Percentiles rank a stretch among this genome's conserved stretches.
These are phyloP conservation scores for Talaromyces sp. DNA, from an alignment of 2,329 filamentous ascomycete species.

Conservation along the genomic window DNA sequence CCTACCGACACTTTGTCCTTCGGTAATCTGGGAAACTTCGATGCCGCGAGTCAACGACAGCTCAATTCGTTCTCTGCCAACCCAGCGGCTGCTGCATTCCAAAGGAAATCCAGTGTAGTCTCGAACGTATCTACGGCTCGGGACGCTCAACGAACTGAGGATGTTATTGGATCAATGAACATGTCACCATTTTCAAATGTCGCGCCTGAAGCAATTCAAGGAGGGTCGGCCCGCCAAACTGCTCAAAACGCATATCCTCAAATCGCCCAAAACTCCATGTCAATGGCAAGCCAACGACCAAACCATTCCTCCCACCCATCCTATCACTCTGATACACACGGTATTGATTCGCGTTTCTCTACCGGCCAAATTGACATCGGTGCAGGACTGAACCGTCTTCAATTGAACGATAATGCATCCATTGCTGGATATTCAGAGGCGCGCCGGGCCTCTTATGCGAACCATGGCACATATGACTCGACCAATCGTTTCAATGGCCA, in stretches of 20 bases:
- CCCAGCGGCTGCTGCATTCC: constrained; percentile 25
- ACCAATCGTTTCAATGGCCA: constrained; percentile 40
- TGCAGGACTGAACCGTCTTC: constrained; percentile 27
- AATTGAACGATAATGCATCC: constrained; percentile 25
- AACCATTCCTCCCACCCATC: constrained; percentile 32
- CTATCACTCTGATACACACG: constrained; percentile 34
- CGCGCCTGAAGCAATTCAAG: constrained; percentile 22
- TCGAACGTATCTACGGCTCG: constrained; percentile 21
- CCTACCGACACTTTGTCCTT: constrained; percentile 27
- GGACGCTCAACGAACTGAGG: constrained; percentile 25
- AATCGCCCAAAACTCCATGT: constrained; percentile 29
- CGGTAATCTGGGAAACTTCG: constrained; percentile 24
- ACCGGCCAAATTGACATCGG: constrained; percentile 25
- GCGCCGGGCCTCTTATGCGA: constrained; percentile 25
- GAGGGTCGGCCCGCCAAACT: constrained; percentile 17
- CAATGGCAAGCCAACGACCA: constrained; percentile 26
- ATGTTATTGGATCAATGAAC: constrained; percentile 21
- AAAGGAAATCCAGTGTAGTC: constrained; percentile 24
- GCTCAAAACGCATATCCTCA: constrained; percentile 24
- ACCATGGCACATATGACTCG: constrained; percentile 39
- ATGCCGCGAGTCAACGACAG: constrained; percentile 23
- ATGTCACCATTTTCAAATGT: constrained; percentile 25
- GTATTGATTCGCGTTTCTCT: constrained; percentile 24
- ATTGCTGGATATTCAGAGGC: constrained; percentile 24
- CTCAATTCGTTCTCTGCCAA: constrained; percentile 20